Evolutionary conservation across 805 yeast species (phyloP), one percentile per base, ranked within the genome.

Genomic region (Candida fluviatilis): DNA sequence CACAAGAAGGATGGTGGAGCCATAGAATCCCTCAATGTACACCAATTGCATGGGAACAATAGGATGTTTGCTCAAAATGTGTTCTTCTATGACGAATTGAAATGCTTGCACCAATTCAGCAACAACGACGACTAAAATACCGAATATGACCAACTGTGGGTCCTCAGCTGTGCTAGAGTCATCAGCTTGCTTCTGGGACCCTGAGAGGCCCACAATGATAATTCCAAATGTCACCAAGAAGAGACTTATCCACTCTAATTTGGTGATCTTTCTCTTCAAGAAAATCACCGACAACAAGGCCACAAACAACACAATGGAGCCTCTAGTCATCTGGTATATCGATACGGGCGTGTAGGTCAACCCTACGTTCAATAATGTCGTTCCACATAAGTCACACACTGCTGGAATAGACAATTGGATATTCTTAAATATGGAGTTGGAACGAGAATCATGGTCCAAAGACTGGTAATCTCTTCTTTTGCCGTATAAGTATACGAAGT

Each of bases 261-360:
- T 69, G 7, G 79, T 65, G 34, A 85, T 77, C 14, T 55, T 59
- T 30, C 77, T 70, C 34, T 72, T 64, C 45, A 85, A 69, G 51
- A 84, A 82, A 1, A 80, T 18, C 27, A 81, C 81, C 16, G 87
- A 79, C 51, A 84, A 71, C 12, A 79, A 57, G 1, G 90, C 95
- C 17, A 84, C 95, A 60, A 83, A 84, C 30, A 85, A 60, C 31
- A 85, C 85, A 30, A 84, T 63, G 0, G 88, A 76, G 2, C 95
- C 93, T 46, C 95, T 66, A n/a, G 84, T 80, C 95, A 85, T 85
- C 56, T 85, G 95, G 57, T 84, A 85, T 35, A 84, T 73, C 1
- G 89, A 82, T 6, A 84, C 93, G 0, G 93, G 91, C 1, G 81
- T 79, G 57, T 78, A 80, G 17, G 83, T 56, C 43, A 85, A 66